Evolutionary conservation across 73 alveolate genomes (phyloP).

Genomic region (Tetrahymena elliotti): DNA sequence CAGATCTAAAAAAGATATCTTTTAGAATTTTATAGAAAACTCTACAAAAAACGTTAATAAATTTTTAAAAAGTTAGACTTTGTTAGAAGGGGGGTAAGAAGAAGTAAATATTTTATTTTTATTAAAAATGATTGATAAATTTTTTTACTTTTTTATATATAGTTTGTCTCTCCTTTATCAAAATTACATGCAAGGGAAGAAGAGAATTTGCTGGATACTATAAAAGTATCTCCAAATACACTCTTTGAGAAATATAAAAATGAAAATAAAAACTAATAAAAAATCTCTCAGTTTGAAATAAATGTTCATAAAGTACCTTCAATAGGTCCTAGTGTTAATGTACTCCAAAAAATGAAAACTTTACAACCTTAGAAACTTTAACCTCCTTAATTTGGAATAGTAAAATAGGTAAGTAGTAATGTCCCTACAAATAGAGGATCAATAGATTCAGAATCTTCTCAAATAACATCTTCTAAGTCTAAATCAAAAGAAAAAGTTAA

Average conservation of each 20-base stretch:
- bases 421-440: background rate
- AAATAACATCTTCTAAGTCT: background rate
- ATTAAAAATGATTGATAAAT: background rate
- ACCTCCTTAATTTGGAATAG: background rate
- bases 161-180: background rate
- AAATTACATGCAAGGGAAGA: background rate
- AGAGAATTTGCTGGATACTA: background rate
- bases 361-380: background rate
- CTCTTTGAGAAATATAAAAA: background rate
- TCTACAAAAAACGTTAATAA: background rate
- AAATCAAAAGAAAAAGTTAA: background rate
- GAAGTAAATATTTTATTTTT: background rate
- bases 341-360: background rate
- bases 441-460: background rate
- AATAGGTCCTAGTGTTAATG: background rate
- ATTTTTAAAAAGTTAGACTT: background rate
- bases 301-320: background rate
- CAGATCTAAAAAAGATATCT: background rate
- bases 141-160: background rate
- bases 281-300: background rate
- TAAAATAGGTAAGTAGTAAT: background rate
- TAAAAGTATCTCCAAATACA: background rate
- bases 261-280: background rate
- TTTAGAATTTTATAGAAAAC: background rate
- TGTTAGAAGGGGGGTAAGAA: background rate